Base-by-base conservation (phyloP, 2,329 filamentous ascomycete species). In the Colletotrichum truncatum region DNA sequence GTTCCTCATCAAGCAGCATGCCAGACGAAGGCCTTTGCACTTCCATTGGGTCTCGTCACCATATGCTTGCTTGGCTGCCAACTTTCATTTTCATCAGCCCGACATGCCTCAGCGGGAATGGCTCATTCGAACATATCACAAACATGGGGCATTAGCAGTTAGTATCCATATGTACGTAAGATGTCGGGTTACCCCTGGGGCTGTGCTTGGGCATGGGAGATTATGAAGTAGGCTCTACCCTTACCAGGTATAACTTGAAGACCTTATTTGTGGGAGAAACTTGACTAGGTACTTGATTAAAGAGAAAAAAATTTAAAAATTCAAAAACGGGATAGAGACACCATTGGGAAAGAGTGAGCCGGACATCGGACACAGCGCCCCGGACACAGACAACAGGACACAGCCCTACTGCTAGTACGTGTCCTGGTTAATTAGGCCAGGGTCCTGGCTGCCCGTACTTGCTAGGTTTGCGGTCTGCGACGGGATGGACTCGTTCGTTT, bases 1-100 rank as follows among this genome's bases (percentile, higher is more conserved):
- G 46, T 61, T 45, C 62, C 62, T 54, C 62, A 54, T 54, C 11
- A 49, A 54, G 62, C 32, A 39, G 39, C 62, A 65, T 54, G 32
- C 48, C 41, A 34, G 18, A 28, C n/a, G 34, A 54, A 43, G 32
- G 41, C 23, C 34, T 41, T 62, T 34, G 26, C 18, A 18, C 30
- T 49, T n/a, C n/a, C n/a, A n/a, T n/a, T n/a, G n/a, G n/a, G n/a
- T n/a, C n/a, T n/a, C n/a, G n/a, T n/a, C n/a, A n/a, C n/a, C n/a
- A n/a, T n/a, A n/a, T n/a, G n/a, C n/a, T 49, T 38, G 12, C 23
- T 16, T 30, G 16, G 30, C 16, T 55, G 52, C 38, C 32, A 48
- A 4, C n/a, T 21, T 16, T 9, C 36, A 11, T 56, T 25, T 5
- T 61, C 38, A 41, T 11, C n/a, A 48, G 18, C 41, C 39, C 21